Conservation (phyloP, 2,329 filamentous ascomycete genomes). For the Pseudomassariella vexata region DNA sequence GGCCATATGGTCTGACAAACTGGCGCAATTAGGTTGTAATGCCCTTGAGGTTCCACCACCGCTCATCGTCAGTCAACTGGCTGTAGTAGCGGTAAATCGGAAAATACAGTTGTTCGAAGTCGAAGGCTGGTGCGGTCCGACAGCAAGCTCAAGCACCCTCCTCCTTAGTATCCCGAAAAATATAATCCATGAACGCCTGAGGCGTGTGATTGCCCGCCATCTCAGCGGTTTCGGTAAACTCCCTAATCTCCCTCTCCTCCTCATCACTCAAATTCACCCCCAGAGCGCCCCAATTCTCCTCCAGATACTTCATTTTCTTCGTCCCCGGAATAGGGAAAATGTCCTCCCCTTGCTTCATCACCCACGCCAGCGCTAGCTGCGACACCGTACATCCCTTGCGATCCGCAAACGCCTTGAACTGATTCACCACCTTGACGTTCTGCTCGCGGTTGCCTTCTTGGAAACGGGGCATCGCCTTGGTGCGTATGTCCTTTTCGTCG, state of each 20-base stretch:
- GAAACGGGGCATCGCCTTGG: constrained; percentile 31
- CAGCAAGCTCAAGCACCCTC: no score
- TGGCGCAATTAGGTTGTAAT: no score
- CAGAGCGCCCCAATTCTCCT: constrained; percentile 24
- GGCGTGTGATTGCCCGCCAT: no score
- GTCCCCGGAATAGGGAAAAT: constrained; percentile 34
- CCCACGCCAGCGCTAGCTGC: constrained; percentile 54
- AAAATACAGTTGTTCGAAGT: no score
- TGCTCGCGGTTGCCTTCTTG: constrained; percentile 40
- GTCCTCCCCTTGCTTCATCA: constrained; percentile 39
- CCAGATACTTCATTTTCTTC: constrained; percentile 27
- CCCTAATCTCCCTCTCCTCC: constrained; percentile 18
- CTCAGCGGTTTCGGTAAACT: no score
- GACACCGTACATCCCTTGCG: constrained; percentile 34
- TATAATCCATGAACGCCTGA: no score
- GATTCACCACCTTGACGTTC: constrained; percentile 32
- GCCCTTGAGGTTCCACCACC: no score
- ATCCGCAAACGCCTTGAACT: constrained; percentile 19
- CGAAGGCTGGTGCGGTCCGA: no score
- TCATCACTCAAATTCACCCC: constrained; percentile 16
- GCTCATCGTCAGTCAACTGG: no score
- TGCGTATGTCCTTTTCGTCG: constrained; percentile 26
- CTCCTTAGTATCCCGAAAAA: no score
- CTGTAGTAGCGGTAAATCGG: no score
- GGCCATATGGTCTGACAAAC: no score